These are phyloP conservation scores for Aspergillus avenaceus DNA, from an alignment of 495 filamentous ascomycete genomes.

Conservation along the genomic window DNA sequence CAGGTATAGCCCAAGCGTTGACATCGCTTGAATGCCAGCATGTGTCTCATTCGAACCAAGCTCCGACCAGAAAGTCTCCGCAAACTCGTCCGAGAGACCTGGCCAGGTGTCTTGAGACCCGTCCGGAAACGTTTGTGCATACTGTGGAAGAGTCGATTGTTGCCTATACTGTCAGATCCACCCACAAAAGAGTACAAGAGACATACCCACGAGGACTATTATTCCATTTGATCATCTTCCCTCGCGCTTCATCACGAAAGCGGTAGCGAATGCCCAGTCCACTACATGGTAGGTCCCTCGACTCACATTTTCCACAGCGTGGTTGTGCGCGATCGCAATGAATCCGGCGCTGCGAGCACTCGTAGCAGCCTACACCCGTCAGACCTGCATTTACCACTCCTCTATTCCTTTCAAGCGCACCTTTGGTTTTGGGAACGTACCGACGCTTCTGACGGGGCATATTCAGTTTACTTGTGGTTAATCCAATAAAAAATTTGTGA, in stretches of 20 bases:
- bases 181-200: not conserved
- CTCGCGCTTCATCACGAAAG: not conserved
- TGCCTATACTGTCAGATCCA: no score
- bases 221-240: not conserved
- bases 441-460: conserved; percentile 5
- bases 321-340: conserved; percentile 8
- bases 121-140: no score
- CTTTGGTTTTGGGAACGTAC: conserved; percentile 7
- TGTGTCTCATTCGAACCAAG: not conserved
- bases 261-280: conserved; percentile 8
- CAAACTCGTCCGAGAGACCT: no score
- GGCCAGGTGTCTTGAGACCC: no score
- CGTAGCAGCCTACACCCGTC: conserved; percentile 7
- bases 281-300: conserved; percentile 6
- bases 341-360: conserved; percentile 13
- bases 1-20: not conserved
- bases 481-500: not conserved
- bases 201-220: no score
- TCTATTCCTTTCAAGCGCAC: not conserved
- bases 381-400: not conserved
- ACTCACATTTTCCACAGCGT: conserved; percentile 7
- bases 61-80: no score
- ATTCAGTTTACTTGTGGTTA: not conserved
- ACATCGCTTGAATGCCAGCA: not conserved
- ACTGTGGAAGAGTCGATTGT: not conserved